Evolutionary conservation across 768 basidiomycete species (phyloP).

Genomic region (Boletus subparvulus): DNA sequence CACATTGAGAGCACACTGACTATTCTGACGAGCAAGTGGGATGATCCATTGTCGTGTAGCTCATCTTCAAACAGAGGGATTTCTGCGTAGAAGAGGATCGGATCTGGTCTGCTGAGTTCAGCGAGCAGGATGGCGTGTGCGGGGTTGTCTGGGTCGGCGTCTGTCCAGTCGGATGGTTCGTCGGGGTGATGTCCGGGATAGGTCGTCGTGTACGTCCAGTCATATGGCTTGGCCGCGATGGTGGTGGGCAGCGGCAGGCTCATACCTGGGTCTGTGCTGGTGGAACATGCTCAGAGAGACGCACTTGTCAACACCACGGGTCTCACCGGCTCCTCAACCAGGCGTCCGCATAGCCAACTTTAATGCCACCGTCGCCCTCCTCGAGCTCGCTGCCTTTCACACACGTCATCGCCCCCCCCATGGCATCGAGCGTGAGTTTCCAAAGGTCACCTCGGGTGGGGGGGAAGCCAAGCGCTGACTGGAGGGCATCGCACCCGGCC

Average conservation of each 20-base stretch:
- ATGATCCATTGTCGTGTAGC: constrained; percentile 94
- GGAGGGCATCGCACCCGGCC: constrained; percentile 66
- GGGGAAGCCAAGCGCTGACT: constrained; percentile 66
- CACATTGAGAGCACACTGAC: constrained; percentile 58
- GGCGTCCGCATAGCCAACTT: constrained; percentile 91
- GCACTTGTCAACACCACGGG: not conserved
- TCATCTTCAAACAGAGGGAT: constrained; percentile 95
- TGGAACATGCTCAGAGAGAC: constrained; percentile 27
- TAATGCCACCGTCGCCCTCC: constrained; percentile 87
- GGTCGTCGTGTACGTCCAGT: constrained; percentile 96
- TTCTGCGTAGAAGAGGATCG: constrained; percentile 96
- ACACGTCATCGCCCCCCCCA: constrained; percentile 60
- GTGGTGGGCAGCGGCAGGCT: constrained; percentile 67
- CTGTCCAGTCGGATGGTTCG: constrained; percentile 42
- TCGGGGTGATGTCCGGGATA: constrained; percentile 67
- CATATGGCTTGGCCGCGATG: constrained; percentile 80
- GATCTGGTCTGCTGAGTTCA: constrained; percentile 85
- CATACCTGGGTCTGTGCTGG: constrained; percentile 68
- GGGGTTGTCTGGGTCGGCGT: constrained; percentile 55
- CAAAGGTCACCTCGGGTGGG: constrained; percentile 98
- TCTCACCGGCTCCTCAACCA: constrained; percentile 86
- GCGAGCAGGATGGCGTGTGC: constrained; percentile 75
- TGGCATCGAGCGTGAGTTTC: constrained; percentile 63
- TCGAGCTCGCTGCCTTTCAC: constrained; percentile 78
- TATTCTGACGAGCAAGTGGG: constrained; percentile 79